Conservation (phyloP, 2,329 filamentous ascomycete species). For the Penicillium janthinellum region DNA sequence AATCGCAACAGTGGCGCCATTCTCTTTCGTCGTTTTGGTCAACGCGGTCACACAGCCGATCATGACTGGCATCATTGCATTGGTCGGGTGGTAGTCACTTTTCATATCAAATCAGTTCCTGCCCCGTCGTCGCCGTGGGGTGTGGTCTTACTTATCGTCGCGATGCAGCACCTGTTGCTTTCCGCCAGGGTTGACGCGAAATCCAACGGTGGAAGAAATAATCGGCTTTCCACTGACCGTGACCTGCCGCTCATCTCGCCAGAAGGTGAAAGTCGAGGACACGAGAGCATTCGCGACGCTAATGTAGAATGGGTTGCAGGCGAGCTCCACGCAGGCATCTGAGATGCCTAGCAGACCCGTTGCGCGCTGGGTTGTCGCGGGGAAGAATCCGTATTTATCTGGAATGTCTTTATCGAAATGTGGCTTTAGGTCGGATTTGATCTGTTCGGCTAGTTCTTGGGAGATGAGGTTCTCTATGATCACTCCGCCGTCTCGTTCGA, state of each 20-base stretch:
- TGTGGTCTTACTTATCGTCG: slow-evolving; percentile 35
- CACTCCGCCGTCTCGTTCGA: slow-evolving; percentile 16
- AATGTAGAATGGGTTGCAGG: slow-evolving; percentile 40
- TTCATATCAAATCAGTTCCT: neutral
- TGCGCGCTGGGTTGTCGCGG: slow-evolving; percentile 43
- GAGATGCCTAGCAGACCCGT: slow-evolving; percentile 44
- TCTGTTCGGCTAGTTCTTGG: slow-evolving; percentile 35
- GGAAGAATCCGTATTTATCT: slow-evolving; percentile 46
- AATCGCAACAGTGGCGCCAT: slow-evolving; percentile 48
- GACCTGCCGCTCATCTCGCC: slow-evolving; percentile 36
- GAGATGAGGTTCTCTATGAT: slow-evolving; percentile 40
- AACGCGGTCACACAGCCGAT: slow-evolving; percentile 44
- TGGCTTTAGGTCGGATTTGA: slow-evolving; percentile 43
- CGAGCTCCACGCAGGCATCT: slow-evolving; percentile 42
- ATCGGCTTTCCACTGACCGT: slow-evolving; percentile 41
- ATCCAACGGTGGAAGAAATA: slow-evolving; percentile 42
- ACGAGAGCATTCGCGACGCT: slow-evolving; percentile 38
- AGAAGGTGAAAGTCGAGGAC: slow-evolving; percentile 41
- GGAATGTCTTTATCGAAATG: slow-evolving; percentile 41
- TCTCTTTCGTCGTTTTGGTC: slow-evolving; percentile 45
- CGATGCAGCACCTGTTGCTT: slow-evolving; percentile 44
- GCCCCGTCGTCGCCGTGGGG: neutral
- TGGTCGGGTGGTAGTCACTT: slow-evolving; percentile 31
- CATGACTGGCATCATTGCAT: slow-evolving; percentile 42
- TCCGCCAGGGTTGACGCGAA: slow-evolving; percentile 42